These are phyloP conservation scores for Funneliformis mosseae DNA, from an alignment of 192 early-diverging fungal species.

Conservation along the genomic window DNA sequence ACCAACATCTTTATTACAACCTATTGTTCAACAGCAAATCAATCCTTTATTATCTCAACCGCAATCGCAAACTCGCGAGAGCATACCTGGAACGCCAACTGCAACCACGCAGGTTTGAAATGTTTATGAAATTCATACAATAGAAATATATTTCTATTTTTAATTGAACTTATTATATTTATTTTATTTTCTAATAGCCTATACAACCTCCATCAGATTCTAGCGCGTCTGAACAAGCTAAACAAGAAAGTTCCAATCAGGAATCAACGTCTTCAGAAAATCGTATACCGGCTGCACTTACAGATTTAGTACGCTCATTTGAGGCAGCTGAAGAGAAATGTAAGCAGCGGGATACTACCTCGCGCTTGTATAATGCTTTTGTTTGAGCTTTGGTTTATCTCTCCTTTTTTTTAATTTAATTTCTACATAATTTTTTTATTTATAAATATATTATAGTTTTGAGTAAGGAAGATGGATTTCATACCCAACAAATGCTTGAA, in stretches of 20 bases:
- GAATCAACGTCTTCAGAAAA: slow-evolving; percentile 38
- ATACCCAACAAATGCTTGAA: slow-evolving; percentile 77
- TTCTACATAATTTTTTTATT: slow-evolving; percentile 19
- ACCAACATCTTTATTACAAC: background rate
- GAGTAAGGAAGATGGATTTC: slow-evolving; percentile 51
- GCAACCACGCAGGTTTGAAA: background rate
- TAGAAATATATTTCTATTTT: background rate
- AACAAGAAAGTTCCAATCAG: slow-evolving; percentile 23
- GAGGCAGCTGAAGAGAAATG: slow-evolving; percentile 55
- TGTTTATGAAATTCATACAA: background rate
- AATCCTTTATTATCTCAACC: background rate
- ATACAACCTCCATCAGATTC: background rate
- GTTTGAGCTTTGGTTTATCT: background rate
- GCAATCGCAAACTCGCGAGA: background rate
- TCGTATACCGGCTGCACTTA: slow-evolving; percentile 52
- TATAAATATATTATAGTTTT: slow-evolving; percentile 38
- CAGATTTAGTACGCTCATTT: slow-evolving; percentile 60
- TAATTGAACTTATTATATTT: background rate
- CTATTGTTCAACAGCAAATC: background rate
- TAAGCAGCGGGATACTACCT: slow-evolving; percentile 33
- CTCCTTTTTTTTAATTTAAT: slow-evolving; percentile 4
- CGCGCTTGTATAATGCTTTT: background rate
- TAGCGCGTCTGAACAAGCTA: slow-evolving; percentile 10
- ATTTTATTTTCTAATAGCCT: background rate
- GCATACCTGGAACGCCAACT: background rate